Conservation (phyloP, 2,329 filamentous ascomycete genomes). For the Podosphaera leucotricha region DNA sequence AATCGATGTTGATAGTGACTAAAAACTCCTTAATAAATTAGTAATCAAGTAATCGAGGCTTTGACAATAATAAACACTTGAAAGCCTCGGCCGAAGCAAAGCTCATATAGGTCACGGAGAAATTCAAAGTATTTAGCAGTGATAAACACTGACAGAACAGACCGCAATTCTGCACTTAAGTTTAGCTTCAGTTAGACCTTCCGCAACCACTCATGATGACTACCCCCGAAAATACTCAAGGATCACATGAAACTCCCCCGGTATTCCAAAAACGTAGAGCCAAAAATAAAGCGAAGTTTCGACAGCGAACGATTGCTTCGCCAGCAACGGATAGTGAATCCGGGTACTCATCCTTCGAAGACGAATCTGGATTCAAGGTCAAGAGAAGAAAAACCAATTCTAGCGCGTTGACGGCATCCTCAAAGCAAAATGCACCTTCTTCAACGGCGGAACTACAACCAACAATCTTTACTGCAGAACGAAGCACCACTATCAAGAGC, state of each 20-base stretch:
- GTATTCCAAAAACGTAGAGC: constrained; percentile 70
- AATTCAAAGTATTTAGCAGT: too few relatives aligned
- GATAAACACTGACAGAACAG: too few relatives aligned
- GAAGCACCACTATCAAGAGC: constrained; percentile 34
- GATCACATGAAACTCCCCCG: constrained; percentile 16
- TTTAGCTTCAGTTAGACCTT: too few relatives aligned
- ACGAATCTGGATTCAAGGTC: constrained; percentile 50
- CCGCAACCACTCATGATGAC: background rate
- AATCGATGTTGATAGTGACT: too few relatives aligned
- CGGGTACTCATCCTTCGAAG: constrained; percentile 47
- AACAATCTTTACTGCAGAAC: constrained; percentile 35
- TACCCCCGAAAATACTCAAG: background rate
- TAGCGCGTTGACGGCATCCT: constrained; percentile 41
- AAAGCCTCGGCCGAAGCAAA: too few relatives aligned
- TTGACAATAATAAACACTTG: too few relatives aligned
- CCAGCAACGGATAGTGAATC: constrained; percentile 41
- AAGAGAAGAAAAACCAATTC: constrained; percentile 56
- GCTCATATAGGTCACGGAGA: too few relatives aligned
- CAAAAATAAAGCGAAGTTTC: constrained; percentile 52
- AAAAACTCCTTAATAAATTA: too few relatives aligned
- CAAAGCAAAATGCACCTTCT: constrained; percentile 20
- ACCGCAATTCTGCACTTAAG: too few relatives aligned
- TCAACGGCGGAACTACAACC: constrained; percentile 23
- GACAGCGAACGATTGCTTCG: constrained; percentile 61
- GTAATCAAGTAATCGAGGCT: too few relatives aligned